Percentiles rank a stretch among this genome's conserved stretches.
These are phyloP conservation scores for Cenococcum geophilum DNA, from an alignment of 495 filamentous ascomycete genomes.

Conservation along the genomic window DNA sequence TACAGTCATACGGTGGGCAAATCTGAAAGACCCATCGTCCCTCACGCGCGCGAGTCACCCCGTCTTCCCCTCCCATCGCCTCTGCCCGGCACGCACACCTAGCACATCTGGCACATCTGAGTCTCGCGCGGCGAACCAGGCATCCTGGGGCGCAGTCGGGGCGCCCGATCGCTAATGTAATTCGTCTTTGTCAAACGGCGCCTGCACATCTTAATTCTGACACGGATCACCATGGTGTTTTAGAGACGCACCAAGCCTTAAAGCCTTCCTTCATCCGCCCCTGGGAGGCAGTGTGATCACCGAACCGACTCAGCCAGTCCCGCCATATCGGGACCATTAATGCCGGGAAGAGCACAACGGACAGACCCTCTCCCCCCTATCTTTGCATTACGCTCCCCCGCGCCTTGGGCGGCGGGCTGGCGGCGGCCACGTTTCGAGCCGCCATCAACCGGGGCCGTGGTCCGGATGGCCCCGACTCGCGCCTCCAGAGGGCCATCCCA, in stretches of 20 bases:
- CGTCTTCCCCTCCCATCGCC: not conserved
- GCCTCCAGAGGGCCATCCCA: constrained; percentile 3
- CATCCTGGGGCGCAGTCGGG: constrained; percentile 3
- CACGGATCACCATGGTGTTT: constrained; percentile 28
- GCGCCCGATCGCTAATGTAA: constrained; percentile 15
- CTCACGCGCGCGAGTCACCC: not conserved
- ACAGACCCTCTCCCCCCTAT: constrained; percentile 9
- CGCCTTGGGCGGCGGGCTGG: constrained; percentile 14
- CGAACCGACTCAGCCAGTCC: constrained; percentile 24
- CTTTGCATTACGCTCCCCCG: constrained; percentile 7
- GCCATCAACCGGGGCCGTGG: constrained; percentile 23
- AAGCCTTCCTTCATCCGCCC: constrained; percentile 20
- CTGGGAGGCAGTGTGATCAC: constrained; percentile 8
- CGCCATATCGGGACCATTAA: constrained; percentile 27
- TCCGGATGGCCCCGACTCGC: constrained; percentile 5
- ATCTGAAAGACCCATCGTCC: not conserved
- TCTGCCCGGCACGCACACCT: not conserved
- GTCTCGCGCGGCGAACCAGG: not conserved
- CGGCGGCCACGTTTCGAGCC: constrained; percentile 33
- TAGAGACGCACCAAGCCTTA: constrained; percentile 13
- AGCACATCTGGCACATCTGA: not conserved
- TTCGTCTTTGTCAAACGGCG: constrained; percentile 17
- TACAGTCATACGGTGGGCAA: not conserved
- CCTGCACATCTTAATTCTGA: constrained; percentile 27
- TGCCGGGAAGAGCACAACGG: constrained; percentile 6